Evolutionary conservation across 176 grass and related monocot genomes (phyloP).

Genomic region (Aegilops sharonensis): DNA sequence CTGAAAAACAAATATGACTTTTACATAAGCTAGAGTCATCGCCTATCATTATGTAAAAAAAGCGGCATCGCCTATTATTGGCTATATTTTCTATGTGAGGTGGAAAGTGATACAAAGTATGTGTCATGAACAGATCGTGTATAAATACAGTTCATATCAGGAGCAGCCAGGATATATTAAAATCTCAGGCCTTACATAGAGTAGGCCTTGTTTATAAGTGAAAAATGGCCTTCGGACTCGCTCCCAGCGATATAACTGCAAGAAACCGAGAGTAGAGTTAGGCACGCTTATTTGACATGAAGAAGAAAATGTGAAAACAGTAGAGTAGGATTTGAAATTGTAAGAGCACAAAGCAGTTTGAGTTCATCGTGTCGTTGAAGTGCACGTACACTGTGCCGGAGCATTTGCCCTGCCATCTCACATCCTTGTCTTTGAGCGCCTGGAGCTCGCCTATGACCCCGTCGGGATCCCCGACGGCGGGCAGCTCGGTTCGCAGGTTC

Average conservation of each 20-base stretch:
- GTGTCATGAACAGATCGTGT: background rate
- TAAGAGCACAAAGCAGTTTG: background rate
- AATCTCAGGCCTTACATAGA: constrained; percentile 68
- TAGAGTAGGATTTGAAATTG: background rate
- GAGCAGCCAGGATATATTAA: background rate
- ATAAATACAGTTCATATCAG: background rate
- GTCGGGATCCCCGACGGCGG: constrained; percentile 50
- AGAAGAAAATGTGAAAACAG: background rate
- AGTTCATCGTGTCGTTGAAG: background rate
- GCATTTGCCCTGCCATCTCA: constrained; percentile 91
- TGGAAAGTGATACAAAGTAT: background rate
- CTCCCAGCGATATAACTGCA: constrained; percentile 92
- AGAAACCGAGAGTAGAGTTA: background rate
- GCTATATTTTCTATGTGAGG: background rate
- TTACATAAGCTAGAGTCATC: background rate
- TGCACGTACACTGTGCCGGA: constrained; percentile 90
- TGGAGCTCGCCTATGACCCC: constrained; percentile 58
- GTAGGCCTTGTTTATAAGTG: constrained; percentile 87
- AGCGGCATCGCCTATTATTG: background rate
- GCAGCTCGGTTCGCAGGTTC: constrained; percentile 66
- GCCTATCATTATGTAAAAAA: background rate
- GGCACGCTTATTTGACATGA: background rate
- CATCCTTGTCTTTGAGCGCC: constrained; percentile 64
- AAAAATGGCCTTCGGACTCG: constrained; percentile 84
- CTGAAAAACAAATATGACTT: background rate